Evolutionary conservation across 768 basidiomycete genomes (phyloP).

Genomic region (Leccinum subtestaceum): DNA sequence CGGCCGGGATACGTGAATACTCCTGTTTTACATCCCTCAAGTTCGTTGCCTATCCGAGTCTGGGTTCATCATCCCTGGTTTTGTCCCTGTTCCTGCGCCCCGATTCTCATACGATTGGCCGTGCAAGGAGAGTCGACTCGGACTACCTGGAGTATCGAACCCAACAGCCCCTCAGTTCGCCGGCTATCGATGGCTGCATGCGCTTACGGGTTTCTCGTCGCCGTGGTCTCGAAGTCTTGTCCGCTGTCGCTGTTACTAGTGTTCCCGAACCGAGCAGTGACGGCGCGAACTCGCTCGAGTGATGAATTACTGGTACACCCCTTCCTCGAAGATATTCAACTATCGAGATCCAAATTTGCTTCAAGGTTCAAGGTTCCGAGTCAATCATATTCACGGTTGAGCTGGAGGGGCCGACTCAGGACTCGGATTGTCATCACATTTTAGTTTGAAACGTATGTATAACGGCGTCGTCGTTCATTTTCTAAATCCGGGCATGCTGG

Average conservation of each 20-base stretch:
- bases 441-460: not conserved
- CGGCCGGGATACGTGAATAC: not conserved
- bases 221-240: not conserved
- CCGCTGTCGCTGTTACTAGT: not conserved
- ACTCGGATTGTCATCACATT: not conserved
- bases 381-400: not conserved
- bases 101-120: conserved; percentile 11
- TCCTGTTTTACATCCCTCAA: not conserved
- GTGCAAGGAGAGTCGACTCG: not conserved
- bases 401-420: not conserved
- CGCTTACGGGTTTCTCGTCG: not conserved
- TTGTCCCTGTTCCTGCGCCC: not conserved
- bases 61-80: not conserved
- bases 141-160: not conserved
- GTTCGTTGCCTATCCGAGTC: not conserved
- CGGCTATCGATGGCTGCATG: not conserved
- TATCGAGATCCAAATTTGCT: not conserved
- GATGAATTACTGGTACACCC: no score
- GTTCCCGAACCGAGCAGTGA: no score
- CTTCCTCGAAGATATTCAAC: no score
- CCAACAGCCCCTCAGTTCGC: not conserved
- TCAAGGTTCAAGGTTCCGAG: not conserved
- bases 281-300: no score
- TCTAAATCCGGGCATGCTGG: not conserved
- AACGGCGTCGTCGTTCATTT: not conserved